Evolutionary conservation across 192 early-diverging fungal species (phyloP).

Genomic region (Chytriomyces confervae): DNA sequence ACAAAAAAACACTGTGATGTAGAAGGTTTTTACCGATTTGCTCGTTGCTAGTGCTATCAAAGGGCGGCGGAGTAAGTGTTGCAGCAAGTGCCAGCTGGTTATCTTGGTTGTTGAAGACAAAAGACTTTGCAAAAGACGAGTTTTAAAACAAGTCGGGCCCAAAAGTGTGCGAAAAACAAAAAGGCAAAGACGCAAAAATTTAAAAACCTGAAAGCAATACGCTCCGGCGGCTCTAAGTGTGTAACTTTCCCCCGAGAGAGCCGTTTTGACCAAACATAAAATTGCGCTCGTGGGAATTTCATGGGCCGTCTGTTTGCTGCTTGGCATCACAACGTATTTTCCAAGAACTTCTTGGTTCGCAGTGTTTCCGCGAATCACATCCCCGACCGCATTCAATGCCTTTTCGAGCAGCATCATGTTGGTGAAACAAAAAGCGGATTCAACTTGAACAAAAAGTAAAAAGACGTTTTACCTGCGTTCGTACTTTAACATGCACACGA

Average conservation of each 20-base stretch:
- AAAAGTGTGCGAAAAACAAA: not conserved
- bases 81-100: constrained; percentile 86
- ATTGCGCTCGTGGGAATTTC: constrained; percentile 74
- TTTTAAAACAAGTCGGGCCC: not conserved
- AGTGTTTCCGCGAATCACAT: constrained; percentile 77
- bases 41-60: constrained; percentile 68
- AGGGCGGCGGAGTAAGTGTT: constrained; percentile 80
- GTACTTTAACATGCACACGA: constrained; percentile 77
- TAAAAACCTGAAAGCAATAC: constrained; percentile 73
- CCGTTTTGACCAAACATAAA: constrained; percentile 78
- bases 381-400: constrained; percentile 85
- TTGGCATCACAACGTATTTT: constrained; percentile 67
- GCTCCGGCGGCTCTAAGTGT: constrained; percentile 81
- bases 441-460: not conserved
- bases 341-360: constrained; percentile 80
- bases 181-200: not conserved
- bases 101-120: constrained; percentile 81
- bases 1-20: not conserved
- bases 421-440: not conserved
- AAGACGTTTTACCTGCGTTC: constrained; percentile 57
- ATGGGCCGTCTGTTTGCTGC: constrained; percentile 34
- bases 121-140: constrained; percentile 55
- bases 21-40: constrained; percentile 49
- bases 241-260: constrained; percentile 71
- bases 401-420: constrained; percentile 2